Base-by-base conservation (phyloP, 2,329 filamentous ascomycete genomes). In the Mariannaea sp. region DNA sequence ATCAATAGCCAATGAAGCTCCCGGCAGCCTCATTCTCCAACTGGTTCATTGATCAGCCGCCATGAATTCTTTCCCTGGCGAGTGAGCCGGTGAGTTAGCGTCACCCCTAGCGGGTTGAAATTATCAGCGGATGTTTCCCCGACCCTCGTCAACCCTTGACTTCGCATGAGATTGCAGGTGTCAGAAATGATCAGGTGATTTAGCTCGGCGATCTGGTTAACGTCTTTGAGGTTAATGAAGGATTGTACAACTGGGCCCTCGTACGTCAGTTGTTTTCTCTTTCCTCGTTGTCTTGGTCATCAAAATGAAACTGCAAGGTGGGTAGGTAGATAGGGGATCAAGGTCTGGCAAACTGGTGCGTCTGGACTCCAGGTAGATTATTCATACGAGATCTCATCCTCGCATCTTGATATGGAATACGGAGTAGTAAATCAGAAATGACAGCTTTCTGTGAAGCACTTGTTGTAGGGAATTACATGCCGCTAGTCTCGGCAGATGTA, bases 151-250 rank as follows among this genome's bases (percentile, higher is more conserved):
- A 53, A 66, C 43, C 59, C 62, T 58, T 59, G 61, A 54, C 41
- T 41, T 53, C 47, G 55, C 55, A 62, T 62, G 53, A 57, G 60
- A 55, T 55, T 53, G 46, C 43, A 43, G 45, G 42, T 56, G 53
- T 58, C 55, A 55, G 43, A 58, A 54, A 48, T 24, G 60, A 66
- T 66, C 62, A 65, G 62, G 64, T 66, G 62, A 66, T 64, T 65
- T 66, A 62, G 60, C 58, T 32, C 42, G 49, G 45, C 49, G 45
- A 49, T 54, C 52, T 42, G 22, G 24, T 41, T 24, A 17, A 55
- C 57, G 53, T 42, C 40, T n/a, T n/a, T 13, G 16, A 56, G 33
- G 27, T 53, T 52, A 50, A 56, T 58, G 17, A 33, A 19, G 22
- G 27, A 49, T 14, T 24, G 42, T n/a, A 50, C 45, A 17, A 49